Conservation (phyloP, 176 grass and related monocot species). For the Themeda triandra region DNA sequence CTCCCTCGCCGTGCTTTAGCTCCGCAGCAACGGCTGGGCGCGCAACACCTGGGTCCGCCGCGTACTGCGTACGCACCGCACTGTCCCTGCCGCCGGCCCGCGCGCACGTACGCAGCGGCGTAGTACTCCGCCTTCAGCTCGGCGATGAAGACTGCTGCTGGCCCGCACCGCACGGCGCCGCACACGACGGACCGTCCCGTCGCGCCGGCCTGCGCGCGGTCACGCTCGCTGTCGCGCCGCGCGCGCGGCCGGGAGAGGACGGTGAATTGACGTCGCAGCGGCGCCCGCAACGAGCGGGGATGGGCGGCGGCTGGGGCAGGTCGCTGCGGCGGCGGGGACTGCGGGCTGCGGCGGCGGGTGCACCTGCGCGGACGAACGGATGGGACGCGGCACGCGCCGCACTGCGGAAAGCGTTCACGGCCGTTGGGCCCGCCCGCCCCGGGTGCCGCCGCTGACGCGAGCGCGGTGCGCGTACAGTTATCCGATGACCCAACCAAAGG, state of each 20-base stretch:
- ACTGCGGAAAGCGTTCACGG: background rate
- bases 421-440: background rate
- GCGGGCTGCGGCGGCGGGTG: background rate
- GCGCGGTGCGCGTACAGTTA: background rate
- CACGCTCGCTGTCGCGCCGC: background rate
- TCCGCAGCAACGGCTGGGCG: too few species aligned
- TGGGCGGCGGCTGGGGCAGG: background rate
- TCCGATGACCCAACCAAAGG: background rate
- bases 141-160: too few species aligned
- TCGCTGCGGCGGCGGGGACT: too few species aligned
- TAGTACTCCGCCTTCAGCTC: too few species aligned
- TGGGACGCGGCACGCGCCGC: slow-evolving; percentile 12
- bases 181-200: background rate
- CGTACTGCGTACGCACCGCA: background rate
- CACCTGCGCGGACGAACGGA: background rate
- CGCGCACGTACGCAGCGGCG: background rate
- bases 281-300: background rate
- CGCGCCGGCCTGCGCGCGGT: background rate
- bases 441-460: background rate
- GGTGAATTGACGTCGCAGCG: background rate
- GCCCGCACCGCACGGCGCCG: background rate
- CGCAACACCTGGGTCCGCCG: background rate
- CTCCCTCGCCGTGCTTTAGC: too few species aligned
- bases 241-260: background rate
- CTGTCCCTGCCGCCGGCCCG: too few species aligned